These are phyloP conservation scores for Sporothrix pallida DNA, from an alignment of 2,329 filamentous ascomycete species.

Conservation along the genomic window DNA sequence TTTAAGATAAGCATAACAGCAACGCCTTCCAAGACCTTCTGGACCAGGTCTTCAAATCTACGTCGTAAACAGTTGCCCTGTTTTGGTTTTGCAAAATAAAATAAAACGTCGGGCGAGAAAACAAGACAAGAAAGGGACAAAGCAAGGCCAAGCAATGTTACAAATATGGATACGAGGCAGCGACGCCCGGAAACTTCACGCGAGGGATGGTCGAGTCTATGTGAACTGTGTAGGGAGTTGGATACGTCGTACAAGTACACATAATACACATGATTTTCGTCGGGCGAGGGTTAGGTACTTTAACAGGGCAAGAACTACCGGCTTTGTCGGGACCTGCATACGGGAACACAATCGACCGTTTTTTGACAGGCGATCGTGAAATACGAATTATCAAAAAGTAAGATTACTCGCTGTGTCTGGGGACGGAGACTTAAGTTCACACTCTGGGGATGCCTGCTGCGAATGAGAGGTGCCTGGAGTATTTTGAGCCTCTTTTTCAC, in stretches of 20 bases:
- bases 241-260: too few relatives aligned
- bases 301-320: constrained; percentile 14
- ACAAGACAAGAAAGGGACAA: background rate
- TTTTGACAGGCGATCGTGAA: background rate
- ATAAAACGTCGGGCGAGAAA: background rate
- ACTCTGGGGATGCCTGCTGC: background rate
- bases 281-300: too few relatives aligned
- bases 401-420: background rate
- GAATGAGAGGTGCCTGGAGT: background rate
- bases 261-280: too few relatives aligned
- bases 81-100: background rate
- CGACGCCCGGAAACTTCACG: constrained; percentile 10
- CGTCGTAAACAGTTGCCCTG: background rate
- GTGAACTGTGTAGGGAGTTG: background rate
- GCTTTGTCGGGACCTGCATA: constrained; percentile 17
- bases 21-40: background rate
- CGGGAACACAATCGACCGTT: background rate
- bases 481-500: background rate
- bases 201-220: background rate
- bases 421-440: background rate
- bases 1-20: constrained; percentile 1
- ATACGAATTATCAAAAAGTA: background rate
- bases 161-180: constrained; percentile 10
- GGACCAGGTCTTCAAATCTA: background rate
- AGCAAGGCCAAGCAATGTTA: background rate